Base-by-base conservation (phyloP, 2,329 filamentous ascomycete genomes). In the Daldinia sp. region DNA sequence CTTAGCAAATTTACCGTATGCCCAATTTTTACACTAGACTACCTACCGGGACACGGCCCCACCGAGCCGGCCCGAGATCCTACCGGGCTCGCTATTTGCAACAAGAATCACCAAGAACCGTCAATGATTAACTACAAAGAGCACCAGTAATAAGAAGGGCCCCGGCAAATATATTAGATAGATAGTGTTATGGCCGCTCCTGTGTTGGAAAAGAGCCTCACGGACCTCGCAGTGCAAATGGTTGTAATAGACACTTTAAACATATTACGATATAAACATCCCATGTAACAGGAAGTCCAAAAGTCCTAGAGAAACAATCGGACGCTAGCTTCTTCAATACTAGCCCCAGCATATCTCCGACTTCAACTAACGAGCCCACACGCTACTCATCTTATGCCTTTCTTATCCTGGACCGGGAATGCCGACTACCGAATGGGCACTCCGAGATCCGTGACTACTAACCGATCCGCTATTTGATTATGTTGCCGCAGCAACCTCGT, bases 351-450 rank as follows among this genome's bases (percentile, higher is more conserved):
- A 43, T 54, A 58, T 61, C 48, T 53, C 17, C 13, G 25, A 58
- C 50, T 48, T 63, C 47, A 56, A 47, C 51, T 13, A 45, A 58
- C 29, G 61, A 66, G 64, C 61, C 61, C 64, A 60, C 63, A 43
- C 23, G 47, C 29, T 37, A 58, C 32, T 63, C 58, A 58, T 51
- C 41, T 61, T 60, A 57, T 54, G 4, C 2, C 39, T 19, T 48
- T 30, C 39, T 49, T 39, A 41, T 25, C 17, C 23, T 41, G 55
- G 10, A n/a, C 25, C 13, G 13, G 25, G 32, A n/a, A 35, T 3
- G 17, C 66, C 66, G 66, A 68, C 56, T 68, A 63, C 66, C 66
- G 66, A 56, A 58, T 56, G 61, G 58, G 37, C 52, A 63, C 30
- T 27, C 66, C 66, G 66, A 68, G 61, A 64, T 62, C 66, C 66